Percentiles rank a stretch among this genome's conserved stretches.
phyloP scores from a whole-genome alignment of 768 basidiomycete species.

The Termitomyces sp. region DNA sequence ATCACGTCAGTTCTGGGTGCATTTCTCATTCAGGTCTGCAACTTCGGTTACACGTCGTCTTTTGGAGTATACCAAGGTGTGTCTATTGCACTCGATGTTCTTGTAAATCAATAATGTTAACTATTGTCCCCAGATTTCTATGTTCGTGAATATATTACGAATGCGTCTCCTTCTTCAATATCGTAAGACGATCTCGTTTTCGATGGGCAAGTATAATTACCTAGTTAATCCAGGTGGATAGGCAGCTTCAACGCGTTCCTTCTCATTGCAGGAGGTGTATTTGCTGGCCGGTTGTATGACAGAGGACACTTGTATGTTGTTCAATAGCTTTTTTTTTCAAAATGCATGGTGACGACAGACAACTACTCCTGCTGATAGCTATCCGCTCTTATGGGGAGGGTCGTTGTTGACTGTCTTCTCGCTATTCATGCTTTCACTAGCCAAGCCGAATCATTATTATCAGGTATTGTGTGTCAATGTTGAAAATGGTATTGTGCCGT shows the following conservation, averaged over 20 bases:
- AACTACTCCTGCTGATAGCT: slow-evolving; percentile 17
- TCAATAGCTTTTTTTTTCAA: neutral
- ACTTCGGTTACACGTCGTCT: too few species aligned
- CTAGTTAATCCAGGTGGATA: slow-evolving; percentile 21
- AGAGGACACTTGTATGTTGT: slow-evolving; percentile 44
- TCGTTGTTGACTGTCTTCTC: slow-evolving; percentile 35
- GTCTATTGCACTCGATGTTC: too few species aligned
- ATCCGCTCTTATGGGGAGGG: slow-evolving; percentile 32
- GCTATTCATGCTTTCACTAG: slow-evolving; percentile 47
- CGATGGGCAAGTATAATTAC: too few species aligned
- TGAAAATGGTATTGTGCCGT: too few species aligned
- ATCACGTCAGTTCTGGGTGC: too few species aligned
- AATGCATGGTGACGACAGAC: neutral
- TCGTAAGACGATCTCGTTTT: slow-evolving; percentile 26
- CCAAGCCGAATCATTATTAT: slow-evolving; percentile 39
- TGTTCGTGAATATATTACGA: slow-evolving; percentile 33
- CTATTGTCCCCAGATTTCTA: slow-evolving; percentile 40
- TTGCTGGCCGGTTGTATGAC: slow-evolving; percentile 44
- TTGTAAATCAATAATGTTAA: too few species aligned
- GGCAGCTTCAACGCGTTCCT: slow-evolving; percentile 45
- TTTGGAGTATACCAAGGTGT: too few species aligned
- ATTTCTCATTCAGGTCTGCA: too few species aligned
- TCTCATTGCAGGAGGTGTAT: slow-evolving; percentile 38
- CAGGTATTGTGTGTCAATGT: slow-evolving; percentile 36
- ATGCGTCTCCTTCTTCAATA: slow-evolving; percentile 36